These are phyloP conservation scores for Geotrichum armillariae DNA, from an alignment of 1,139 yeast genomes.

Conservation along the genomic window DNA sequence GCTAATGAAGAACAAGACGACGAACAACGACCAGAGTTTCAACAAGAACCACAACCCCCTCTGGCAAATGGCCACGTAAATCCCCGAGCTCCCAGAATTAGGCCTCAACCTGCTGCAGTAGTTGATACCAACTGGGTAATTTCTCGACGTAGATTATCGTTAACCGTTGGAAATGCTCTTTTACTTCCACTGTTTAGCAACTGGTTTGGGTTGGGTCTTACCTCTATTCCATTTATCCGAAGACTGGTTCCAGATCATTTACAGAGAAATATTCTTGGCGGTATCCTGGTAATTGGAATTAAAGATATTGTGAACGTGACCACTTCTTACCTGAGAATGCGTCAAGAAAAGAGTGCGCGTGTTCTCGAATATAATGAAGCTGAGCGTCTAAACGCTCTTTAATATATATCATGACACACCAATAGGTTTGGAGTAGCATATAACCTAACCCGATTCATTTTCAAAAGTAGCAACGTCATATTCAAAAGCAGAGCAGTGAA, in stretches of 20 bases:
- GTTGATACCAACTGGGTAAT: slow-evolving; percentile 34
- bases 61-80: slow-evolving; percentile 14
- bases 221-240: slow-evolving; percentile 27
- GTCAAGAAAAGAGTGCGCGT: slow-evolving; percentile 29
- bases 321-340: slow-evolving; percentile 32
- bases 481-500: neutral
- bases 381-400: neutral
- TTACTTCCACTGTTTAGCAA: slow-evolving; percentile 35
- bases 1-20: neutral
- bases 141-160: slow-evolving; percentile 28
- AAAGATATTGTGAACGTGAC: slow-evolving; percentile 43
- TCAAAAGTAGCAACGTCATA: no score
- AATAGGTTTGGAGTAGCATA: neutral
- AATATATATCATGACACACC: neutral
- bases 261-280: slow-evolving; percentile 49
- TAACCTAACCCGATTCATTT: slow-evolving; percentile 11
- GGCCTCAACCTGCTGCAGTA: slow-evolving; percentile 24
- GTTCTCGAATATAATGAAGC: slow-evolving; percentile 29
- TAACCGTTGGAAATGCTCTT: slow-evolving; percentile 31
- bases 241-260: slow-evolving; percentile 34
- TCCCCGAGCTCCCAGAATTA: neutral
- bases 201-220: slow-evolving; percentile 26
- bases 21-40: neutral
- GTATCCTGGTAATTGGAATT: slow-evolving; percentile 41
- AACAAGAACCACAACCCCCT: neutral